Base-by-base conservation (phyloP, 352 stramenopile species). In the Globisporangium polare region DNA sequence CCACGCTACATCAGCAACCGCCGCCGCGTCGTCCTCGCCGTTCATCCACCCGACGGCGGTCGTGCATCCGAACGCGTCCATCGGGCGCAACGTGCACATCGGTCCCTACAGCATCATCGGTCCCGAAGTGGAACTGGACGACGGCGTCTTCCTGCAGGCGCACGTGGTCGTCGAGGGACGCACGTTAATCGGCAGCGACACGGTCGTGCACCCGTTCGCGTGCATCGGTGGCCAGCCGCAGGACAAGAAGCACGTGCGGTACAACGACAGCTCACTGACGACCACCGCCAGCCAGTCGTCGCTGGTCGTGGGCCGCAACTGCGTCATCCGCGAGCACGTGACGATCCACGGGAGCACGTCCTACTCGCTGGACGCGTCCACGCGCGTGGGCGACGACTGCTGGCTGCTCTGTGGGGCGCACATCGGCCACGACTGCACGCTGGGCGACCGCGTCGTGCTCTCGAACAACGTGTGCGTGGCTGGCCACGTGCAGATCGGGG, bases 391-490 rank as follows among this genome's bases (percentile, higher is more conserved):
- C 35, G 82, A 94, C 57, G 74, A 86, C 54, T 94, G 83, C 67
- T 94, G 83, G 84, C 64, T 94, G 46, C 61, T 94, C 12, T 91
- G 82, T 52, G 79, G 83, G 7, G 75, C 82, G 9, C 86, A 94
- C 63, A 73, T 94, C 18, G 86, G 74, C 2, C 86, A 94, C 62
- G 86, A 94, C 59, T 76, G 72, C 15, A 65, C 74, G 5, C 68
- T 94, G 5, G 83, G 83, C 15, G 70, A 69, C 35, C 78, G 82
- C 29, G 83, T 92, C 29, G 82, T 93, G 24, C 74, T 94, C 31
- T 90, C 81, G 24, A 94, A 94, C 65, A 90, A 92, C 57, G 84
- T 89, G 8, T 90, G 81, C 57, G 73, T 94, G 50, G 86, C 86
- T 52, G 86, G 86, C 27, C 86, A 94, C 62, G 86, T 94, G 0